Evolutionary conservation across 805 yeast species (phyloP).

Genomic region (Pichia membranifaciens): DNA sequence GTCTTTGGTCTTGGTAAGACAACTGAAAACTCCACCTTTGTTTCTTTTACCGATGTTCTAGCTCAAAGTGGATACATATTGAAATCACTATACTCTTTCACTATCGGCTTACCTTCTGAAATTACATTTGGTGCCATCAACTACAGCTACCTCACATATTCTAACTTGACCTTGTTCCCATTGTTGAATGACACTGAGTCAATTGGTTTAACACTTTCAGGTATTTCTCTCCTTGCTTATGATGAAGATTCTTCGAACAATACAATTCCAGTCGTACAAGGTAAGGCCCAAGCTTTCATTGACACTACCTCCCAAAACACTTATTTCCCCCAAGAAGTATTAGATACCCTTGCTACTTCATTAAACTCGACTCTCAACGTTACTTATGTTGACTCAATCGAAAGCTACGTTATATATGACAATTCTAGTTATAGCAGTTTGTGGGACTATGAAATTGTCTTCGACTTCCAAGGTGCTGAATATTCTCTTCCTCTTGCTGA

Average conservation of each 20-base stretch:
- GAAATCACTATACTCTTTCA: slow-evolving; percentile 13
- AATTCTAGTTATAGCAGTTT: slow-evolving; percentile 19
- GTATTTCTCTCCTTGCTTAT: not conserved
- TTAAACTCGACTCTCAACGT: slow-evolving; percentile 5
- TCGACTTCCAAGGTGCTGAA: slow-evolving; percentile 46
- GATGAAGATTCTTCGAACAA: not conserved
- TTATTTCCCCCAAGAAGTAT: slow-evolving; percentile 9
- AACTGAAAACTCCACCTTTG: slow-evolving; percentile 9
- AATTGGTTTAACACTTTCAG: slow-evolving; percentile 14
- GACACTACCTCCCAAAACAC: slow-evolving; percentile 7
- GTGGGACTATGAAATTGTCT: slow-evolving; percentile 12
- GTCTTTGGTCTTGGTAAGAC: slow-evolving; percentile 17
- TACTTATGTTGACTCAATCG: slow-evolving; percentile 8
- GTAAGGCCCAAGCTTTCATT: slow-evolving; percentile 5
- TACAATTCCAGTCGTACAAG: not conserved
- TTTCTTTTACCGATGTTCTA: slow-evolving; percentile 12
- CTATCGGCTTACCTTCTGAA: slow-evolving; percentile 3
- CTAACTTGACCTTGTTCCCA: slow-evolving; percentile 14
- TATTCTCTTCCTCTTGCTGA: slow-evolving; percentile 40
- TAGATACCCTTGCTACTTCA: not conserved
- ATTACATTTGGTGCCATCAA: slow-evolving; percentile 17
- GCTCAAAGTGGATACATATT: slow-evolving; percentile 12
- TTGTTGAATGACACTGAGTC: slow-evolving; percentile 12
- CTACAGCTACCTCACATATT: not conserved
- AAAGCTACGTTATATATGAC: slow-evolving; percentile 2